Evolutionary conservation across 495 filamentous ascomycete species (phyloP).

Genomic region (Tuber magnatum): DNA sequence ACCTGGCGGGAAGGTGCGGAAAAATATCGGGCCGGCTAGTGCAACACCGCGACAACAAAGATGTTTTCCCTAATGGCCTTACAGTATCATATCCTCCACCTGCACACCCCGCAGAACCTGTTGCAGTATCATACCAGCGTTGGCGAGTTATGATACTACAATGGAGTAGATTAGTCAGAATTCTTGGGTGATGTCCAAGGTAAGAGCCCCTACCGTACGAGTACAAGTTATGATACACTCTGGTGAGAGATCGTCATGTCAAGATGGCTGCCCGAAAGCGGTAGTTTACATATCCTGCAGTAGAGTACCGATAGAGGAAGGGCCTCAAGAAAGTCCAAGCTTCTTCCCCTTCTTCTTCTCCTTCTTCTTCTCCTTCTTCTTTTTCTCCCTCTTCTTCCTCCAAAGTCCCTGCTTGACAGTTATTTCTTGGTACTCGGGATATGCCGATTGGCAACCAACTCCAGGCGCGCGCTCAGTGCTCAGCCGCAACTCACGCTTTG

Average conservation of each 20-base stretch:
- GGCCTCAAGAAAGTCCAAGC: background rate
- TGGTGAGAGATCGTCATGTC: background rate
- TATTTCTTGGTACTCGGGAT: constrained; percentile 18
- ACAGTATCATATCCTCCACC: too few relatives aligned
- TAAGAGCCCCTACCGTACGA: background rate
- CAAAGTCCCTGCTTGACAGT: background rate
- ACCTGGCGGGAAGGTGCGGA: background rate
- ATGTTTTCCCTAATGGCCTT: background rate
- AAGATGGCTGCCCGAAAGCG: background rate
- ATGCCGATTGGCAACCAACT: constrained; percentile 17
- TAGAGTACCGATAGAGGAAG: background rate
- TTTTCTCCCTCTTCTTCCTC: too few relatives aligned
- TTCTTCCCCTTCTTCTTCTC: background rate
- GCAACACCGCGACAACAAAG: background rate
- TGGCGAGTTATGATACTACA: background rate
- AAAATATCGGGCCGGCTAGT: background rate
- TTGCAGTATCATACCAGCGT: background rate
- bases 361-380: too few relatives aligned
- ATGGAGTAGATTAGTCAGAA: background rate
- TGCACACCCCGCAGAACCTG: background rate
- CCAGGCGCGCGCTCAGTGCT: background rate
- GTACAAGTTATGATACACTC: too few relatives aligned
- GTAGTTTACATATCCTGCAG: background rate
- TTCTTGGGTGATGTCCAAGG: background rate
- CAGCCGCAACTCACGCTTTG: background rate